phyloP scores from a whole-genome alignment of 148 eudicot species.

The Drosera capensis region DNA sequence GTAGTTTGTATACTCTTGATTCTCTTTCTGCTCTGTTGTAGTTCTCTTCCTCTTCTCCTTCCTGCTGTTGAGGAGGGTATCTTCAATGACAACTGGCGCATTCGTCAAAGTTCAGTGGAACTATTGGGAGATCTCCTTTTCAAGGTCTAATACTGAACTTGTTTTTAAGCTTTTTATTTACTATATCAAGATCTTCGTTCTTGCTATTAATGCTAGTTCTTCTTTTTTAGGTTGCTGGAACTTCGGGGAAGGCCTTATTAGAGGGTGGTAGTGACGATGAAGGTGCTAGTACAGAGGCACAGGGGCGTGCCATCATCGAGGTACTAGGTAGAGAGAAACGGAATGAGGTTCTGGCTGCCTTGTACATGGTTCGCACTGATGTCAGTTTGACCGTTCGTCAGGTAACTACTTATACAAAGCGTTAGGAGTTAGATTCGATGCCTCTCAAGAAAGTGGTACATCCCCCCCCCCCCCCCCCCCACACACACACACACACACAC shows the following conservation, averaged over 20 bases:
- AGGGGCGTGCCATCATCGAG: slow-evolving; percentile 94
- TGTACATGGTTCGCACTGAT: slow-evolving; percentile 98
- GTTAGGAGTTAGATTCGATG: no score
- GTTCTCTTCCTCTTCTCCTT: slow-evolving; percentile 90
- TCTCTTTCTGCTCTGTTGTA: slow-evolving; percentile 11
- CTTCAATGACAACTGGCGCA: slow-evolving; percentile 95
- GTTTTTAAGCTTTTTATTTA: neutral
- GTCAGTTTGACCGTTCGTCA: slow-evolving; percentile 90
- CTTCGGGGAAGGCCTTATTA: slow-evolving; percentile 95
- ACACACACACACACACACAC: no score
- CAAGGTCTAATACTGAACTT: slow-evolving; percentile 37
- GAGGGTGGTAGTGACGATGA: slow-evolving; percentile 99
- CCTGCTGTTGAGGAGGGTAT: slow-evolving; percentile 99
- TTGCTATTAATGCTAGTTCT: neutral
- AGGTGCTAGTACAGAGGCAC: slow-evolving; percentile 99
- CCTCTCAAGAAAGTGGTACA: no score
- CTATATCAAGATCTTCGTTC: neutral
- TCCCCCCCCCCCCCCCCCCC: no score
- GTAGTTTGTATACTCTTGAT: neutral
- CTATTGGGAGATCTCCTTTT: slow-evolving; percentile 86
- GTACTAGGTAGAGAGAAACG: slow-evolving; percentile 93
- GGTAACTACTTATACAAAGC: slow-evolving; percentile 24
- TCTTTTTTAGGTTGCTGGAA: slow-evolving; percentile 88
- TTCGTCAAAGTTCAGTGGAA: slow-evolving; percentile 95
- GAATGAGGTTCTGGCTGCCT: slow-evolving; percentile 91